phyloP scores from a whole-genome alignment of 306 rosid genomes.

The Acacia confusa region DNA sequence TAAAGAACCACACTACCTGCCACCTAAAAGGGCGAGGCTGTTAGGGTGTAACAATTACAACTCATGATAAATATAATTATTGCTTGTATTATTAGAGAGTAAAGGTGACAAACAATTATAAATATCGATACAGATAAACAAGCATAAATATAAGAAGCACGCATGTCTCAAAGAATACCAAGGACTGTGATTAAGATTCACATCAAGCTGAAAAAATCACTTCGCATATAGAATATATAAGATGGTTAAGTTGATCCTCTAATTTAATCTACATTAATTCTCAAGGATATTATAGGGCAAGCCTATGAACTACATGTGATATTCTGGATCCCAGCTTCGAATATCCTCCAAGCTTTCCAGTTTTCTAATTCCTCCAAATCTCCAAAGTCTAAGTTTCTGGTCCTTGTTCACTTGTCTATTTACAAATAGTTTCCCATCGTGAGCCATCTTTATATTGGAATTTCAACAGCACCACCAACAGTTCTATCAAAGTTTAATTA shows the following conservation, averaged over 20 bases:
- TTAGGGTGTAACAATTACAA: no score
- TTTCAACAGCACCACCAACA: background rate
- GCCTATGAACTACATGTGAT: background rate
- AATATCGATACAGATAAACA: background rate
- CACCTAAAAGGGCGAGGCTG: no score
- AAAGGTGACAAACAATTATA: background rate
- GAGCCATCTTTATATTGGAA: slow-evolving; percentile 33
- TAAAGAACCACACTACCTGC: no score
- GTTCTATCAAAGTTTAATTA: background rate
- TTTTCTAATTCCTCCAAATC: slow-evolving; percentile 9
- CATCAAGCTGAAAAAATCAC: background rate
- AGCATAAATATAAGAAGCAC: background rate
- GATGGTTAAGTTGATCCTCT: background rate
- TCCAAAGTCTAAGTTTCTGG: background rate
- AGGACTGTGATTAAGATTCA: background rate
- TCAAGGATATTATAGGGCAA: background rate
- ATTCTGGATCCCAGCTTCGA: background rate
- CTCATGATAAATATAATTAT: background rate
- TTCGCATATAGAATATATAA: background rate
- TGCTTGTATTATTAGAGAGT: background rate
- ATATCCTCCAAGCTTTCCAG: background rate
- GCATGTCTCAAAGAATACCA: no score
- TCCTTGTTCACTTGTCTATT: slow-evolving; percentile 8
- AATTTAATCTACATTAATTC: background rate
- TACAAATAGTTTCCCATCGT: slow-evolving; percentile 40